Percentiles rank a stretch among this genome's conserved stretches.
Conservation (phyloP, 768 basidiomycete genomes). For the Tephrocybe sp. region DNA sequence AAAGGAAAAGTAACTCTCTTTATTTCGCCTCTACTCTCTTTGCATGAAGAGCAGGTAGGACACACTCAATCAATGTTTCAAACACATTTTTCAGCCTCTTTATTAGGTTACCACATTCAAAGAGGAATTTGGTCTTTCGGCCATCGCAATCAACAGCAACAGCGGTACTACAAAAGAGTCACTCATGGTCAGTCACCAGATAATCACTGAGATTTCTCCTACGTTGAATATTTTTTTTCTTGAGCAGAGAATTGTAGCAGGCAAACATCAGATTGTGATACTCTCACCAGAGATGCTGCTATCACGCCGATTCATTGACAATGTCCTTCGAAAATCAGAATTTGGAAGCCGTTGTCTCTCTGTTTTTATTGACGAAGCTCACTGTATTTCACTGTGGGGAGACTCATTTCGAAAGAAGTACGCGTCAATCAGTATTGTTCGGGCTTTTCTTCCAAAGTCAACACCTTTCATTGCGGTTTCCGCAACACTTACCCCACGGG, state of each 20-base stretch:
- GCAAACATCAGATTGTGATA: conserved; percentile 28
- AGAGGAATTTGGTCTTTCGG: too few relatives aligned
- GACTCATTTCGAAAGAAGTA: conserved; percentile 30
- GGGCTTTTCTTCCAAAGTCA: conserved; percentile 25
- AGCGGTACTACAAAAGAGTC: too few relatives aligned
- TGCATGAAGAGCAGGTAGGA: conserved; percentile 37
- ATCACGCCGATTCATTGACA: conserved; percentile 22
- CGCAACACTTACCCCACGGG: conserved; percentile 27
- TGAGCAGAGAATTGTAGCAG: background rate
- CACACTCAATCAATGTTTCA: background rate
- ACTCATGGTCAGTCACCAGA: too few relatives aligned
- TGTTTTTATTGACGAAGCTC: conserved; percentile 34
- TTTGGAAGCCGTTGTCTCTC: conserved; percentile 21
- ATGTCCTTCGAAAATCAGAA: conserved; percentile 22
- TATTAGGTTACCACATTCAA: too few relatives aligned
- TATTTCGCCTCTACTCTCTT: conserved; percentile 35
- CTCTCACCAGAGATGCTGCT: conserved; percentile 34
- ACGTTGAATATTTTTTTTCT: too few relatives aligned
- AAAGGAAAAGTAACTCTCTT: conserved; percentile 32
- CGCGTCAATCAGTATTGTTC: conserved; percentile 22
- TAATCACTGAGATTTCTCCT: too few relatives aligned
- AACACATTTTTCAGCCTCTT: too few relatives aligned
- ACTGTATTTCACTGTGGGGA: conserved; percentile 37
- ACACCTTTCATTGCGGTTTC: conserved; percentile 31
- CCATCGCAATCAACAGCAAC: too few relatives aligned